A percentile compares a stretch with the other conserved stretches of the same genome.
Conservation (phyloP, 345 rosid genomes). For the Acer negundo region DNA sequence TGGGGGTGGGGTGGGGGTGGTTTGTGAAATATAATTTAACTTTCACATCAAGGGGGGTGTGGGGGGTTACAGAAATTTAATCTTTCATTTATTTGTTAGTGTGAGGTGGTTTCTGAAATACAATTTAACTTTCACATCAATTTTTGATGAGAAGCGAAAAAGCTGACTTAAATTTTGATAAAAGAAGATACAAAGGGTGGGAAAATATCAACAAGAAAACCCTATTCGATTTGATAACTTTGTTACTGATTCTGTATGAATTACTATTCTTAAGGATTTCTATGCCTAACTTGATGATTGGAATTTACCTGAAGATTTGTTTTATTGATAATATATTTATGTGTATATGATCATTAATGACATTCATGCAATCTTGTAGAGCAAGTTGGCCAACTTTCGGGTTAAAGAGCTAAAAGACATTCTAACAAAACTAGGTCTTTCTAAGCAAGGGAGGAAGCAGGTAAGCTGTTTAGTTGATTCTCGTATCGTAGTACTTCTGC, state of each 20-base stretch:
- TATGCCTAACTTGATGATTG: neutral
- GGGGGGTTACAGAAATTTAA: neutral
- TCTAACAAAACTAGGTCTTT: constrained; percentile 32
- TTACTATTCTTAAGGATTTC: too few relatives aligned
- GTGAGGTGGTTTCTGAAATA: neutral
- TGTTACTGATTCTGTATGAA: neutral
- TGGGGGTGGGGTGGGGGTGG: too few relatives aligned
- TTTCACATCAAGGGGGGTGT: too few relatives aligned
- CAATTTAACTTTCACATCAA: neutral
- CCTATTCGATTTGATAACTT: neutral
- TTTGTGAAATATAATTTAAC: too few relatives aligned
- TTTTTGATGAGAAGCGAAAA: neutral
- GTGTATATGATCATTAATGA: neutral
- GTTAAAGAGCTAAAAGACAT: constrained; percentile 48
- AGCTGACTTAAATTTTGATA: neutral
- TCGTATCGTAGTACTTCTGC: neutral
- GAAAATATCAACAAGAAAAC: neutral
- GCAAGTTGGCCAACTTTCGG: constrained; percentile 36
- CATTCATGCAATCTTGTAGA: constrained; percentile 24
- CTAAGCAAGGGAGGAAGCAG: constrained; percentile 49
- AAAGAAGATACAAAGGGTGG: neutral
- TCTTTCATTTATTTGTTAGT: neutral
- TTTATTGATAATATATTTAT: neutral
- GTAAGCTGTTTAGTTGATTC: constrained; percentile 21
- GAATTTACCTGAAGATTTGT: neutral